A percentile compares a stretch with the other conserved stretches of the same genome.
Conservation (phyloP, 768 basidiomycete species). For the Tephrocybe sp. region DNA sequence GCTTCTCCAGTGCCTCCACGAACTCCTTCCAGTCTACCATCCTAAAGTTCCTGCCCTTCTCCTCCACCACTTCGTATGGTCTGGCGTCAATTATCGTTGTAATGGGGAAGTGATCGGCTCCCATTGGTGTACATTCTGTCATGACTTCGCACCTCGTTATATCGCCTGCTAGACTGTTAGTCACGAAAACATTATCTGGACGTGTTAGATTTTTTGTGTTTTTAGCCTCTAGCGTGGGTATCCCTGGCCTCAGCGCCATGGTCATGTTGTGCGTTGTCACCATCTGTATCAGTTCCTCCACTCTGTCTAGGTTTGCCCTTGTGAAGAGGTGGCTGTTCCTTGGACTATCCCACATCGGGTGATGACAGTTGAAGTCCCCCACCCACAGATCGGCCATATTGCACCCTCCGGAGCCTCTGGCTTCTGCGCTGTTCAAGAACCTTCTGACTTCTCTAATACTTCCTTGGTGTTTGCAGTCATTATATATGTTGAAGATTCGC, state of each 20-base stretch:
- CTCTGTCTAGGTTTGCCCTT: conserved; percentile 13
- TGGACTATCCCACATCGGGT: conserved; percentile 38
- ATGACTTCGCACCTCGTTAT: conserved; percentile 11
- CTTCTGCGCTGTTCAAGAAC: background rate
- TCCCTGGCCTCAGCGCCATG: conserved; percentile 31
- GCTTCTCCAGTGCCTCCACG: conserved; percentile 14
- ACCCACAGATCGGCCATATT: conserved; percentile 21
- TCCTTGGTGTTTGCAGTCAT: conserved; percentile 25
- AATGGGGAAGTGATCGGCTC: conserved; percentile 44
- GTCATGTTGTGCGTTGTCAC: conserved; percentile 25
- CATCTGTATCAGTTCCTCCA: conserved; percentile 26
- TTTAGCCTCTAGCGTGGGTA: conserved; percentile 31
- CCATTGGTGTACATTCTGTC: conserved; percentile 6
- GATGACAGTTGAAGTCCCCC: conserved; percentile 43
- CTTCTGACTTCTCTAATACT: conserved; percentile 12
- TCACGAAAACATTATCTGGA: conserved; percentile 44
- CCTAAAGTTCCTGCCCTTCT: conserved; percentile 23
- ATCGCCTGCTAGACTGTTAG: conserved; percentile 7
- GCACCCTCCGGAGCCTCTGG: background rate
- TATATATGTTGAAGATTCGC: conserved; percentile 40
- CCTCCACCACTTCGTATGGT: background rate
- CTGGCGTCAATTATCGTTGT: conserved; percentile 25
- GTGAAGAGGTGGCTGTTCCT: conserved; percentile 36
- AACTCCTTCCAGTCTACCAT: conserved; percentile 31
- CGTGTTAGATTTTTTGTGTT: conserved; percentile 33